These are phyloP conservation scores for Cytidiella melzeri DNA, from an alignment of 768 basidiomycete species.

Conservation along the genomic window DNA sequence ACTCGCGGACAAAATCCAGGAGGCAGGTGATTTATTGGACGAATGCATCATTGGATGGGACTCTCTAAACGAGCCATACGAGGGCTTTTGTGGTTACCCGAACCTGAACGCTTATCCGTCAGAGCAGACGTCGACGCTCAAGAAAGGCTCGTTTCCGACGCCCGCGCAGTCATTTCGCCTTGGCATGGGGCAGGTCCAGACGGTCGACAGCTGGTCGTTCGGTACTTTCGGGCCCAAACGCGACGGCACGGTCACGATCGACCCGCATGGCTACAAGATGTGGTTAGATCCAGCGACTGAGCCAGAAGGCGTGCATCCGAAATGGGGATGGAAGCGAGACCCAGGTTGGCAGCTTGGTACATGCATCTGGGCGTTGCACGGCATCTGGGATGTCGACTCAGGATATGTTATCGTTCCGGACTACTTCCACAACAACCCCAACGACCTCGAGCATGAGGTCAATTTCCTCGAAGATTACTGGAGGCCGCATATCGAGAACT, in stretches of 20 bases:
- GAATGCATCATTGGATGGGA: constrained; percentile 96
- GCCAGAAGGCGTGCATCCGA: constrained; percentile 47
- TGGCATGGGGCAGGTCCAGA: constrained; percentile 82
- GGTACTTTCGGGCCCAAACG: constrained; percentile 70
- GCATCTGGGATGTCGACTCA: constrained; percentile 78
- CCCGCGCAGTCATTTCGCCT: constrained; percentile 79
- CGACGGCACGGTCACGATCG: constrained; percentile 71
- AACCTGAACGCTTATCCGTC: constrained; percentile 63
- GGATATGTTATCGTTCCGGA: constrained; percentile 61
- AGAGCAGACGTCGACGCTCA: constrained; percentile 64
- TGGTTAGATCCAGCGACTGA: constrained; percentile 64
- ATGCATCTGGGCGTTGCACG: constrained; percentile 85
- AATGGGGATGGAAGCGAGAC: constrained; percentile 84
- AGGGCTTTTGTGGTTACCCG: constrained; percentile 69
- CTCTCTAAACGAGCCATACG: constrained; percentile 89
- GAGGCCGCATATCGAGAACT: constrained; percentile 61
- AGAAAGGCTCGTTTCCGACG: constrained; percentile 84
- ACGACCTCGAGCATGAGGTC: constrained; percentile 36
- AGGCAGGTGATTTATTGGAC: constrained; percentile 74
- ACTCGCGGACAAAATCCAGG: constrained; percentile 69
- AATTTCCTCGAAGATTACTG: constrained; percentile 79
- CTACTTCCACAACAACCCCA: constrained; percentile 55
- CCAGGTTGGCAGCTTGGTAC: constrained; percentile 65
- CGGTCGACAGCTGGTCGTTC: constrained; percentile 80
- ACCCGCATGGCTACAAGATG: constrained; percentile 73